Evolutionary conservation across 805 yeast species (phyloP), one percentile per base, ranked within the genome.

Genomic region (Sugiyamaella valdiviana): DNA sequence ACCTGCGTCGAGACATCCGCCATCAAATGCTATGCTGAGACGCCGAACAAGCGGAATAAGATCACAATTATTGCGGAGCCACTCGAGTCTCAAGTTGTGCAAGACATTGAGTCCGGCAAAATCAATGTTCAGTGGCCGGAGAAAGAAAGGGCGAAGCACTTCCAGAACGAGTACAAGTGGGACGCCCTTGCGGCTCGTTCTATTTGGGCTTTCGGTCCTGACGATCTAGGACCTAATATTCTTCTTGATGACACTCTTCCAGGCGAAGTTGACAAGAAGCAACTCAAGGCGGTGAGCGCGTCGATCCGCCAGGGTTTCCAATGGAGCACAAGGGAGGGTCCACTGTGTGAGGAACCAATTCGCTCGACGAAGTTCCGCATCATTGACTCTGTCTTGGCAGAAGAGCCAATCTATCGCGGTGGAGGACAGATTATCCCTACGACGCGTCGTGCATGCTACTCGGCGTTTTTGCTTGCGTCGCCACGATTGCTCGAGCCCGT

Each of bases 261-360:
- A 0, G 80, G 73, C 23, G 93, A 85, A 49, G 82, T 83, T 1
- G 85, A 86, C 58, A 80, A 79, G 59, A 66, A 67, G 21, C 46
- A 67, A 9, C 57, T 85, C 29, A 50, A 57, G 1, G 45, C 67
- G 0, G 70, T 76, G 23, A 81, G 78, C 51, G 80, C 77, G 5
- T 70, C 79, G 1, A 74, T 90, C 1, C 66, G 70, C 1, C 83
- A 82, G 55, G 99, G 98, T 0, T 93, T 91, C 66, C 75, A 77
- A 57, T 85, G 95, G 93, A 83, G 84, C 2, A 72, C 78, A 0
- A 72, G 79, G 48, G 95, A 86, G 58, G 99, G 99, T 0, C 99
- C 99, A 0, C 69, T 93, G n/a, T 80, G 95, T 52, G 95, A 85
- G 51, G 96, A 88, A 61, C 82, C 85, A 0, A 72, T 93, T 5